Conservation (phyloP, 352 stramenopile species). For the Phytopythium oedochilum region DNA sequence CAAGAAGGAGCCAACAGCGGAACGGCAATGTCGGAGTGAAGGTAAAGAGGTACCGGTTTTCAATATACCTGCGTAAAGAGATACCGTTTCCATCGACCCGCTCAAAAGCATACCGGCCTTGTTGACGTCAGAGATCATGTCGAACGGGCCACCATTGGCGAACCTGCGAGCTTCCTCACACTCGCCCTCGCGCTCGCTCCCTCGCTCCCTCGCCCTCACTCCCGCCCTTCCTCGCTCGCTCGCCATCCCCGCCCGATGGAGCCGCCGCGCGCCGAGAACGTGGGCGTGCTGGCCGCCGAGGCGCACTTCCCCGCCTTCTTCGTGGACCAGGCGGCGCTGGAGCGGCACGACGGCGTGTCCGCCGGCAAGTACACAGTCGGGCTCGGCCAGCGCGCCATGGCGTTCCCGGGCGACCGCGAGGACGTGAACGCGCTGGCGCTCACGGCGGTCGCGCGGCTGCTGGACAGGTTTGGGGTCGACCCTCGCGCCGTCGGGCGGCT, state of each 20-base stretch:
- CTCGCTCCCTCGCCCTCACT: too few species aligned
- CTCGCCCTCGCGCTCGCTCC: too few species aligned
- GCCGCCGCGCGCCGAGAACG: slow-evolving; percentile 53
- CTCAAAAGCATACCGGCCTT: too few species aligned
- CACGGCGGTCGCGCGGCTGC: slow-evolving; percentile 44
- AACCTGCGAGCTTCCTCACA: too few species aligned
- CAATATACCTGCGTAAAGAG: too few species aligned
- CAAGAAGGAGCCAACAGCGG: too few species aligned
- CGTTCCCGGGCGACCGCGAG: slow-evolving; percentile 65
- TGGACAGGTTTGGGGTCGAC: slow-evolving; percentile 47
- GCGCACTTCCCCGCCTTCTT: slow-evolving; percentile 95
- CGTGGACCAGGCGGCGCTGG: slow-evolving; percentile 93
- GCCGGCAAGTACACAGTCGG: slow-evolving; percentile 71
- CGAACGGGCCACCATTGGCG: too few species aligned
- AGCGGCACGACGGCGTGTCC: slow-evolving; percentile 86
- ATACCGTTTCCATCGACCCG: too few species aligned
- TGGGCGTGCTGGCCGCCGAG: slow-evolving; percentile 97
- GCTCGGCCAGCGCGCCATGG: slow-evolving; percentile 55
- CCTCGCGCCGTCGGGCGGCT: slow-evolving; percentile 88
- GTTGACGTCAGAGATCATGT: too few species aligned
- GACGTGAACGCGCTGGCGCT: slow-evolving; percentile 72
- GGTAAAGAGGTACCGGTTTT: not conserved
- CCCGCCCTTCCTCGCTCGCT: too few species aligned
- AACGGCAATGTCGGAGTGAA: not conserved
- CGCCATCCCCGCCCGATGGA: too few species aligned